Base-by-base conservation (phyloP, 148 eudicot species). In the Camellia granthamiana region DNA sequence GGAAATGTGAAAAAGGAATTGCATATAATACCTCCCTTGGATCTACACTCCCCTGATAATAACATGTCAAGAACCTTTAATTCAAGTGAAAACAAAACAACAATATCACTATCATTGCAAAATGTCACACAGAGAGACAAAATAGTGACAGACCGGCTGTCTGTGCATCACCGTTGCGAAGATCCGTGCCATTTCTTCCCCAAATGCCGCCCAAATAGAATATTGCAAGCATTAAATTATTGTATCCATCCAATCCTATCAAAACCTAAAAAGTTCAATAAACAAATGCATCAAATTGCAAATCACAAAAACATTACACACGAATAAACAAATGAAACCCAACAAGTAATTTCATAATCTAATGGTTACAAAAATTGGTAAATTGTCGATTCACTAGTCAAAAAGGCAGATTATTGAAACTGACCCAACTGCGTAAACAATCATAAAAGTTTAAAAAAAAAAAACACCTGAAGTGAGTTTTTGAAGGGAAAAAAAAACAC, bases 21-120 rank as follows among this genome's bases (percentile, higher is more conserved):
- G 62, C 42, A 19, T 54, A 60, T 30, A 30, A 30, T 13, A 60
- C 82, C 61, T 62, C 47, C 72, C 78, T 42, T 73, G 52, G 82
- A 52, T 74, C 71, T 21, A 61, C 30, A 51, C 62, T 74, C 78
- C 78, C 78, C 64, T 44, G 12, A 64, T 74, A 51, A 62, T 41
- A 49, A 41, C 60, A n/a, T 2, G 6, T 2, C 69, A 44, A 62
- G 23, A 49, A 3, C 5, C 42, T 38, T 8, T 16, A 51, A 51
- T n/a, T 30, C 58, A 62, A 14, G 42, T 13, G 49, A 41, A 58
- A 44, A 69, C 44, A 70, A 59, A 79, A 16, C 23, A 0, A 12
- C 2, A 69, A 56, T 5, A 43, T 69, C 14, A 3, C 49, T 10
- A 62, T 30, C 14, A 41, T 2, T 11, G 30, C 2, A 65, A 65